Evolutionary conservation across 2,329 filamentous ascomycete species (phyloP), one percentile per base, ranked within the genome.

Genomic region (Ceratocystis lukuohia): DNA sequence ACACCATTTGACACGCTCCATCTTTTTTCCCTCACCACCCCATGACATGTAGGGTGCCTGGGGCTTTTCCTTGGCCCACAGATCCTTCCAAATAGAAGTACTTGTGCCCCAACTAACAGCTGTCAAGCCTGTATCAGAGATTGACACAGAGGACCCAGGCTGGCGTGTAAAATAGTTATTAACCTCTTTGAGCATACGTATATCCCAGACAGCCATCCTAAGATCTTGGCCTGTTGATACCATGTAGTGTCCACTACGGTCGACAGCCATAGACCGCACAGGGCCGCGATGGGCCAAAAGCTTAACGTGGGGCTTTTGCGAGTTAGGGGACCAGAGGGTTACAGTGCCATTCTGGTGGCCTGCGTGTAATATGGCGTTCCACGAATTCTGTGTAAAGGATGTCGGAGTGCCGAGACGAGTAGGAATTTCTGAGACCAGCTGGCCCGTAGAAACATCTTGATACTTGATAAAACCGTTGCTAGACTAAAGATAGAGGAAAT

Each of bases 311-410:
- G 94, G 88, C 0, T 90, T 88, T 66, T 86, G 83, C 30, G 86
- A 88, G 76, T 96, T 99, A 2, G 94, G 94, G 1, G 93, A 96
- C 94, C 94, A 99, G 57, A 99, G 79, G 1, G 91, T 94, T 45
- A 99, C 91, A 1, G 90, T 89, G 67, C 94, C 94, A 73, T 97
- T 97, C 73, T 96, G 91, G 73, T 97, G 93, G 8, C 94, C 94
- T 69, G 92, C 85, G 72, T 97, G 91, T 62, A 96, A 80, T 67
- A 99, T 87, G 17, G 91, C 94, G 74, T 99, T 99, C 76, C 88
- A 88, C 0, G 89, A 88, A 74, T 99, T 99, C 72, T 96, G 92
- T 3, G 85, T 81, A 70, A 99, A 82, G 2, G 93, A 84, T 2
- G 89, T 90, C 1, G 94, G 89, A 2, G 88, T 86, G 33, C 94